phyloP scores from a whole-genome alignment of 306 rosid species.

The Abrus precatorius region DNA sequence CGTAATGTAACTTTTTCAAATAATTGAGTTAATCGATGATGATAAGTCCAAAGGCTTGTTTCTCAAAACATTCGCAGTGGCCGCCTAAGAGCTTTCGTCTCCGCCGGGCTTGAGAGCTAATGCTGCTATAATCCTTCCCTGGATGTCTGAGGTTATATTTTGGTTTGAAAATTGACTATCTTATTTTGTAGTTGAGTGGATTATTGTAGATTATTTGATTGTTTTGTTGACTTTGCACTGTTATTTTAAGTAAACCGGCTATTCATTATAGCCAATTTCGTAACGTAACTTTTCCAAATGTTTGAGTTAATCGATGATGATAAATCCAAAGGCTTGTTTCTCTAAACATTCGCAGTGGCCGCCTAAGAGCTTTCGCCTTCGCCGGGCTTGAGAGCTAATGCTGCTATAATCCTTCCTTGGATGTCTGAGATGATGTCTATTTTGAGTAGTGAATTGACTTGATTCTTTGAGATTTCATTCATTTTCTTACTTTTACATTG shows the following conservation, averaged over 20 bases:
- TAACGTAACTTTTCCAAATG: no score
- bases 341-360: constrained; percentile 61
- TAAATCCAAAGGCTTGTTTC: constrained; percentile 54
- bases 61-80: constrained; percentile 64
- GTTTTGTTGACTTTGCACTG: no score
- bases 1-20: no score
- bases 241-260: no score
- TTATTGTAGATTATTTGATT: no score
- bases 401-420: constrained; percentile 54
- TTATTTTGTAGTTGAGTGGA: no score
- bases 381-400: constrained; percentile 60
- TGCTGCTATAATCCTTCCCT: constrained; percentile 56
- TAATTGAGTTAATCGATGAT: constrained; percentile 16
- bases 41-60: constrained; percentile 54
- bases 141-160: constrained; percentile 52
- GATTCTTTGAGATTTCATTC: no score
- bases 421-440: constrained; percentile 44
- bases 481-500: no score
- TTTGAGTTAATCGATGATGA: constrained; percentile 37
- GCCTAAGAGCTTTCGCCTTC: constrained; percentile 59
- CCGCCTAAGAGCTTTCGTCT: constrained; percentile 60
- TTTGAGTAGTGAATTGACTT: no score
- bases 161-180: no score
- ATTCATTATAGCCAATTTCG: no score
- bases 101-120: constrained; percentile 59